A percentile compares a stretch with the other conserved stretches of the same genome.
Conservation (phyloP, 2,329 filamentous ascomycete species). For the Fusarium scirpi region DNA sequence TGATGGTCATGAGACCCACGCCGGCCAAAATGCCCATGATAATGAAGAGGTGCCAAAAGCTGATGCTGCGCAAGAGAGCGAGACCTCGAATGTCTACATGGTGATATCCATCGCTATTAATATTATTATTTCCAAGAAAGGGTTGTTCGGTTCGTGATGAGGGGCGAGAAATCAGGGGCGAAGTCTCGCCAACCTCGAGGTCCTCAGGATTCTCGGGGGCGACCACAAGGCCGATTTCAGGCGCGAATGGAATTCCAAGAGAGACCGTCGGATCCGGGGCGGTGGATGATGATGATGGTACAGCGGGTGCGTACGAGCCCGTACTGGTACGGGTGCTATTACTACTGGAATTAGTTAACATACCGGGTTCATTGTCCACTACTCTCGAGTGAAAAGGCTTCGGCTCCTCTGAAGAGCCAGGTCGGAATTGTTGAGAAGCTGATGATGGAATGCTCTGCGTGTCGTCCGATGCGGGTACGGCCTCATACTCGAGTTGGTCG, state of each 20-base stretch:
- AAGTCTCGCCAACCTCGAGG: slow-evolving; percentile 76
- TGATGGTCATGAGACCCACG: slow-evolving; percentile 98
- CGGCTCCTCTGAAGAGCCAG: slow-evolving; percentile 57
- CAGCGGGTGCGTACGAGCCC: slow-evolving; percentile 37
- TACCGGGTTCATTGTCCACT: slow-evolving; percentile 72
- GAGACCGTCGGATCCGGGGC: slow-evolving; percentile 39
- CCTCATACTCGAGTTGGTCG: slow-evolving; percentile 65
- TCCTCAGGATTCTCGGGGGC: slow-evolving; percentile 45
- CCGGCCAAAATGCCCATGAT: slow-evolving; percentile 93
- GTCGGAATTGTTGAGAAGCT: slow-evolving; percentile 54
- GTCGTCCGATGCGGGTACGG: slow-evolving; percentile 58
- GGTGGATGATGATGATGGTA: slow-evolving; percentile 35
- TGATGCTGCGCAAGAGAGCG: slow-evolving; percentile 74
- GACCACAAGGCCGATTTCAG: slow-evolving; percentile 46
- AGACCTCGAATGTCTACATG: slow-evolving; percentile 92
- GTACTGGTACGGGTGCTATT: slow-evolving; percentile 49
- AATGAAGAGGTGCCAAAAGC: slow-evolving; percentile 92
- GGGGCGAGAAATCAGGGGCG: slow-evolving; percentile 79
- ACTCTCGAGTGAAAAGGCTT: slow-evolving; percentile 55
- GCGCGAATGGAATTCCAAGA: slow-evolving; percentile 45
- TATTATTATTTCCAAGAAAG: slow-evolving; percentile 68
- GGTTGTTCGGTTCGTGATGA: slow-evolving; percentile 65
- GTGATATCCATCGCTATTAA: slow-evolving; percentile 80
- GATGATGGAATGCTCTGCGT: slow-evolving; percentile 24
- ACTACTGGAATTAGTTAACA: slow-evolving; percentile 57